Conservation (phyloP, 1,284 basidiomycete genomes). For the Sanguinoderma infundibulare region DNA sequence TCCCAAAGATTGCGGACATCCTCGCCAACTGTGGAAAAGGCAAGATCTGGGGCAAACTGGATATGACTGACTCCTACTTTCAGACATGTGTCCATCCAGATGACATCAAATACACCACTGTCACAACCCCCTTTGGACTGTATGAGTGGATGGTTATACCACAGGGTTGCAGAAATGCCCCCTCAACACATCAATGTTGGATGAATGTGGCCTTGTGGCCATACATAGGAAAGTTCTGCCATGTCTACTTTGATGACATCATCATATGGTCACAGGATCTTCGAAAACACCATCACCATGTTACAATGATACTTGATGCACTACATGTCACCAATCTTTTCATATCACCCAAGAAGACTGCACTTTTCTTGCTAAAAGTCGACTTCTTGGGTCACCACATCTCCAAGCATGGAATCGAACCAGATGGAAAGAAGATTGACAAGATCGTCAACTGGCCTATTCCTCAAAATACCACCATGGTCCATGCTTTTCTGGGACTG, state of each 20-base stretch:
- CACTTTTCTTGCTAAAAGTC: constrained; percentile 23
- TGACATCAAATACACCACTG: constrained; percentile 41
- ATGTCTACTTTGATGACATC: constrained; percentile 6
- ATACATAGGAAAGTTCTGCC: constrained; percentile 1
- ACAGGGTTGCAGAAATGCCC: no score
- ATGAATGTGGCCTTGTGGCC: constrained; percentile 35
- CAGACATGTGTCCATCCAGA: constrained; percentile 43
- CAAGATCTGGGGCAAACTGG: constrained; percentile 40
- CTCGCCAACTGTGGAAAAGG: constrained; percentile 37
- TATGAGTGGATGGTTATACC: constrained; percentile 43
- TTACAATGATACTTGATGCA: constrained; percentile 21
- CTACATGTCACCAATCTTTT: constrained; percentile 30
- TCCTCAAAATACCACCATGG: constrained; percentile 33
- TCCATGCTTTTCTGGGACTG: constrained; percentile 42
- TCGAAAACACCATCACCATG: background rate
- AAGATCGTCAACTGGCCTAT: constrained; percentile 40
- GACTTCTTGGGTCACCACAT: constrained; percentile 34
- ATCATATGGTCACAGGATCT: constrained; percentile 3
- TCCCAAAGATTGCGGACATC: constrained; percentile 43
- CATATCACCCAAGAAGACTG: constrained; percentile 4
- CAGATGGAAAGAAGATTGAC: constrained; percentile 38
- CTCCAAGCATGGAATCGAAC: constrained; percentile 16
- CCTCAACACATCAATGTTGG: constrained; percentile 38
- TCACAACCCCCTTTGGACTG: constrained; percentile 41
- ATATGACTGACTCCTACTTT: constrained; percentile 49